phyloP scores from a whole-genome alignment of 2,329 filamentous ascomycete genomes.

The Periconia digitata region DNA sequence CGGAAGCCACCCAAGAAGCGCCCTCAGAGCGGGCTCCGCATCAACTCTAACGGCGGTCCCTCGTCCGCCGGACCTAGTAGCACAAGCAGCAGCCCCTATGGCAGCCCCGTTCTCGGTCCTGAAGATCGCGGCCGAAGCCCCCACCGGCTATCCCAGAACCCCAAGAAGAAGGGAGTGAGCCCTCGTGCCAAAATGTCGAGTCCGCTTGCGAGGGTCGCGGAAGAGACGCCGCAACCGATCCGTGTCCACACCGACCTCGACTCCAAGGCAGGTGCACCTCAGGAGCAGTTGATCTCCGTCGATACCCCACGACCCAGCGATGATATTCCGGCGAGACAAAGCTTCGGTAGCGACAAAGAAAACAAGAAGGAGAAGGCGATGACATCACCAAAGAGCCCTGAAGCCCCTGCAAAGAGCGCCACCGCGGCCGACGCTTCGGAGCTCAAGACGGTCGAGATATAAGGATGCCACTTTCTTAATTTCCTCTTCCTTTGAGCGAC shows the following conservation, averaged over 20 bases:
- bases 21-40: constrained; percentile 50
- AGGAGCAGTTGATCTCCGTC: constrained; percentile 47
- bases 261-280: constrained; percentile 23
- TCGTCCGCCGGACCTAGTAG: constrained; percentile 42
- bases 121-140: constrained; percentile 69
- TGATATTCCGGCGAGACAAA: constrained; percentile 34
- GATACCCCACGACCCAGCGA: constrained; percentile 45
- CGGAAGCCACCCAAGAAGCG: constrained; percentile 56
- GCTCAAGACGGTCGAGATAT: constrained; percentile 54
- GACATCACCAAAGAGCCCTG: constrained; percentile 19
- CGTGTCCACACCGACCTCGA: constrained; percentile 41
- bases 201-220: constrained; percentile 72
- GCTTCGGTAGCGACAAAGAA: constrained; percentile 43
- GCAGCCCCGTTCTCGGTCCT: constrained; percentile 61
- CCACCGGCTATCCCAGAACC: constrained; percentile 65
- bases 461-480: constrained; percentile 10
- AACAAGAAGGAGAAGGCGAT: constrained; percentile 35
- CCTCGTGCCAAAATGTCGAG: constrained; percentile 69
- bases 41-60: constrained; percentile 54
- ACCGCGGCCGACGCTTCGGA: constrained; percentile 37
- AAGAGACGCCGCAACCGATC: constrained; percentile 57
- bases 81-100: constrained; percentile 61
- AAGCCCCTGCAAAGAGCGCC: constrained; percentile 20
- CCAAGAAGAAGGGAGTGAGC: constrained; percentile 55
- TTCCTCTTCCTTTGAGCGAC: constrained; percentile 4